Conservation (phyloP, 805 yeast species). For the Cyberlindnera japonica region DNA sequence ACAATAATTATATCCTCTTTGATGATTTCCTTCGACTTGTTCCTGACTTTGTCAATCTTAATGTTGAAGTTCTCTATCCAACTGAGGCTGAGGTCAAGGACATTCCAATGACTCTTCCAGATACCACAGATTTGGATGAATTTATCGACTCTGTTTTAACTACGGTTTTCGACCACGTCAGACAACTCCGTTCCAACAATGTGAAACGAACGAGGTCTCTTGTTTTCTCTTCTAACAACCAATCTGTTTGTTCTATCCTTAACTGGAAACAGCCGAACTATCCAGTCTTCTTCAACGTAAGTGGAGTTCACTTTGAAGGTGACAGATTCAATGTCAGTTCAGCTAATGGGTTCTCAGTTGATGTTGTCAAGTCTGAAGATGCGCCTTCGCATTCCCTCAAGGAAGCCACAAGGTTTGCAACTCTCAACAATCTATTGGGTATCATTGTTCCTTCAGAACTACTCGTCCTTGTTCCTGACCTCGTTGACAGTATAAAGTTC, state of each 20-base stretch:
- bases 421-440: conserved; percentile 81
- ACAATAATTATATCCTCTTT: conserved; percentile 54
- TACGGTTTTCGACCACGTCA: conserved; percentile 73
- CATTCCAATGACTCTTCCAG: conserved; percentile 38
- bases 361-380: conserved; percentile 32
- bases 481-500: conserved; percentile 70
- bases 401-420: conserved; percentile 78
- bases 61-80: conserved; percentile 76
- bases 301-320: conserved; percentile 47
- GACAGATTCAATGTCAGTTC: conserved; percentile 36
- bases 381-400: conserved; percentile 64
- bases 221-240: conserved; percentile 81
- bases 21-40: conserved; percentile 52
- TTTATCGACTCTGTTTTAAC: conserved; percentile 73
- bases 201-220: conserved; percentile 51
- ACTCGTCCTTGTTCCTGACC: conserved; percentile 67
- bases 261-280: conserved; percentile 99
- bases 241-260: conserved; percentile 85
- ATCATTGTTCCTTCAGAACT: conserved; percentile 71
- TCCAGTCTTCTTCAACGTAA: conserved; percentile 85
- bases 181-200: conserved; percentile 38
- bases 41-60: conserved; percentile 60
- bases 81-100: conserved; percentile 45
- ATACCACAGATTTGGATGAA: conserved; percentile 54
- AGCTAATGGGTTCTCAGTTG: conserved; percentile 37